A percentile compares a stretch with the other conserved stretches of the same genome.
Conservation (phyloP, 1,139 yeast species). For the Pichia kudriavzevii region DNA sequence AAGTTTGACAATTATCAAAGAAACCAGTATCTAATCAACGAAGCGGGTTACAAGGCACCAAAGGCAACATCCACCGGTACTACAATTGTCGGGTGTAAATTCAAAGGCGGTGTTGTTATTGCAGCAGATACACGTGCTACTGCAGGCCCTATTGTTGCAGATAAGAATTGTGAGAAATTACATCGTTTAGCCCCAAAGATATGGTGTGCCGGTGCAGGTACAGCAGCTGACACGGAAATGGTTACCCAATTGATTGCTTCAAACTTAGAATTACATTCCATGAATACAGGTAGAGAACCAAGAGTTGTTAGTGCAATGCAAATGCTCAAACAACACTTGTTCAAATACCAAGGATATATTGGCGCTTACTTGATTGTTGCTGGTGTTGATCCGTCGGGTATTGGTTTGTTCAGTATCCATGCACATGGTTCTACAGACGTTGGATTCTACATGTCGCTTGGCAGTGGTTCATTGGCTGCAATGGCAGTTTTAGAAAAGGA, state of each 20-base stretch:
- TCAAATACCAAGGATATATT: conserved; percentile 92
- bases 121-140: conserved; percentile 99
- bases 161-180: conserved; percentile 93
- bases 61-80: conserved; percentile 96
- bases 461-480: conserved; percentile 98
- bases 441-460: conserved; percentile 85
- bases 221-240: conserved; percentile 99
- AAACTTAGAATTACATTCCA: conserved; percentile 80
- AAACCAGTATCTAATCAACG: conserved; percentile 61
- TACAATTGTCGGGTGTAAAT: conserved; percentile 93
- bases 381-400: conserved; percentile 94
- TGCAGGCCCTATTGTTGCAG: conserved; percentile 92
- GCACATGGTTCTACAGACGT: conserved; percentile 98
- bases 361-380: conserved; percentile 97
- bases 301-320: conserved; percentile 92
- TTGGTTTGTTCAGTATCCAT: conserved; percentile 85
- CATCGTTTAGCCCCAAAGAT: conserved; percentile 88
- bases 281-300: conserved; percentile 78
- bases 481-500: conserved; percentile 92
- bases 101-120: conserved; percentile 87
- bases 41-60: conserved; percentile 65
- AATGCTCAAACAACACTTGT: conserved; percentile 87
- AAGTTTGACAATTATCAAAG: conserved; percentile 91
- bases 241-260: conserved; percentile 89
- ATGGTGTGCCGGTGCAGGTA: conserved; percentile 99